A percentile compares a stretch with the other conserved stretches of the same genome.
Evolutionary conservation across 208 protist genomes (phyloP).

Genomic region (Acanthamoeba divionensis): DNA sequence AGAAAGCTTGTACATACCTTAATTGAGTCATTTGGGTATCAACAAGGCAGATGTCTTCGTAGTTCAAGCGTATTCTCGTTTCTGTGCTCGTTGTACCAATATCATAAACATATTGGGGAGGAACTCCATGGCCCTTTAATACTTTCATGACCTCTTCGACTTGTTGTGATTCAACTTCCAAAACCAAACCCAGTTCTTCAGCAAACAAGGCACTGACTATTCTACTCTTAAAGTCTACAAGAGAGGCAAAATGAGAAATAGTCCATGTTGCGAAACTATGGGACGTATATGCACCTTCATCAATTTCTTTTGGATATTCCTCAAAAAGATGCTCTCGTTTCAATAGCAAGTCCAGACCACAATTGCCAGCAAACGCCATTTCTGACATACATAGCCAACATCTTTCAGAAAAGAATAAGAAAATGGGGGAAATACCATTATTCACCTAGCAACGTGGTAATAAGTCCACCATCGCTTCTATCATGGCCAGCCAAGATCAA

Average conservation of each 20-base stretch:
- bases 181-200: slow-evolving; percentile 78
- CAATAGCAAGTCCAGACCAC: slow-evolving; percentile 63
- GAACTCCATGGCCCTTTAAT: no score
- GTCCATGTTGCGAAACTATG: no score
- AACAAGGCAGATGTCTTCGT: no score
- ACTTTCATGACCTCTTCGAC: not conserved
- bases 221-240: not conserved
- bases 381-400: not conserved
- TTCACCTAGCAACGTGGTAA: slow-evolving; percentile 62
- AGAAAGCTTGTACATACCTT: no score
- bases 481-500: slow-evolving; percentile 70
- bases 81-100: no score
- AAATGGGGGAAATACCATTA: not conserved
- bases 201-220: slow-evolving; percentile 72
- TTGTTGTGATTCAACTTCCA: slow-evolving; percentile 68
- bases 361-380: slow-evolving; percentile 80
- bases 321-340: no score
- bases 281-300: no score
- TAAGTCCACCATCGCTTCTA: slow-evolving; percentile 72
- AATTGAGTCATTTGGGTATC: no score
- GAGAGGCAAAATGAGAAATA: no score
- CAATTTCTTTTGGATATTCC: no score
- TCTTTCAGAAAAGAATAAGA: not conserved
- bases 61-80: no score
- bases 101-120: not conserved